Evolutionary conservation across 148 eudicot species (phyloP).

Genomic region (Vaccinium vitisidaea): DNA sequence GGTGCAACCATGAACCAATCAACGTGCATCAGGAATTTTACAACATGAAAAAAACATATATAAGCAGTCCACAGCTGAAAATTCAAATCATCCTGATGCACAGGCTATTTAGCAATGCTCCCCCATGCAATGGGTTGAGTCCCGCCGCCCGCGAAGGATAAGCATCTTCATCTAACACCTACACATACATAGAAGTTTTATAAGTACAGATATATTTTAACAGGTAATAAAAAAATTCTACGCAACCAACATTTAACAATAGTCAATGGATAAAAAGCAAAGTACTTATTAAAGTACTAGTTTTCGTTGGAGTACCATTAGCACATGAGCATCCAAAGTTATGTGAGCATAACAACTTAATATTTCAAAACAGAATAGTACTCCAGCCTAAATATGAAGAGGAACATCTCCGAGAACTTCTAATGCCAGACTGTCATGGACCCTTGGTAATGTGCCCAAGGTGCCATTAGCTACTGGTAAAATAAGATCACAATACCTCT

Average conservation of each 20-base stretch:
- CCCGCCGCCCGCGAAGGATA: not conserved
- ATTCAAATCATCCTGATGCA: not conserved
- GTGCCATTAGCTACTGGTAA: not conserved
- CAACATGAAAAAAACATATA: not conserved
- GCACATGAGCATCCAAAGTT: not conserved
- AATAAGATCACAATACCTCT: slow-evolving; percentile 2
- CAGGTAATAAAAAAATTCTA: not conserved
- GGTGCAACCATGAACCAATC: slow-evolving; percentile 2
- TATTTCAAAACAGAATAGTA: not conserved
- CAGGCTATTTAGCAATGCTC: not conserved
- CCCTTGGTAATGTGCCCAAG: not conserved
- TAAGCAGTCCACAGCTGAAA: not conserved
- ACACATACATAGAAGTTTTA: not conserved
- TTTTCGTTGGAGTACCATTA: not conserved
- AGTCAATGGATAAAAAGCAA: not conserved
- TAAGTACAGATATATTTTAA: not conserved
- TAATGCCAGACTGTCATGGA: not conserved
- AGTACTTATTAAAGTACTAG: not conserved
- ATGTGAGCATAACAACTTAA: not conserved
- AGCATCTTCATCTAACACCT: not conserved
- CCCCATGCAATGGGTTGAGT: not conserved
- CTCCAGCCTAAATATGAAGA: not conserved
- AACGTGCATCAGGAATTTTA: not conserved
- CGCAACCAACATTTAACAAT: not conserved
- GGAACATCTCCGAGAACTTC: not conserved